Base-by-base conservation (phyloP, 768 basidiomycete species). In the Mycena amicta region DNA sequence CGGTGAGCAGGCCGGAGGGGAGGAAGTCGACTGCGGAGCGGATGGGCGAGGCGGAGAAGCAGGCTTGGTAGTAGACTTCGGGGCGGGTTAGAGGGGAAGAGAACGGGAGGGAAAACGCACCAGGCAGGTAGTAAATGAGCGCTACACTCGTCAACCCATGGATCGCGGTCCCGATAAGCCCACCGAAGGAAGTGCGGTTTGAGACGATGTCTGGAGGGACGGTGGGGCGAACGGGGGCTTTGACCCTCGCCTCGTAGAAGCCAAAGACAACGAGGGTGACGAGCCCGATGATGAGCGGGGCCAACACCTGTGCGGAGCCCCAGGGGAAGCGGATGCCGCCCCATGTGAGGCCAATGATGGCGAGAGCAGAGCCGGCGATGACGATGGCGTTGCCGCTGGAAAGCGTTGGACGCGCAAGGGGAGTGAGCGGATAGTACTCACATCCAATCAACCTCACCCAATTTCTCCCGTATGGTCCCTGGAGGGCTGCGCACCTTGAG, bases 11-110 rank as follows among this genome's bases (percentile, higher is more conserved):
- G 1, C 70, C 59, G 20, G 63, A 43, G 1, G 68, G 66, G 53
- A 82, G 73, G 8, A 75, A 26, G 39, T 75, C 66, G 6, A 78
- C 67, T 1, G 77, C 76, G 3, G 73, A 71, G 0, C 63, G 67
- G 33, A 77, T 58, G 0, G 80, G 75, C 0, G 74, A 67, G 2
- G 67, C 70, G 23, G 60, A 69, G 56, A 72, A 73, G 51, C 70
- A 73, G 0, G 78, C 79, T 64, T 82, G 81, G 66, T 76, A 81
- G 62, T 77, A 80, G 4, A 77, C 74, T 50, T n/a, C 33, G 18
- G 11, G 11, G 18, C 18, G 33, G 8, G 33, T 37, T 8, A 37
- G 33, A 8, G 8, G 8, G 8, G 11, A 37, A 37, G 43, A n/a
- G n/a, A n/a, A n/a, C n/a, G n/a, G n/a, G n/a, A n/a, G n/a, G n/a